Percentiles rank a stretch among this genome's conserved stretches.
phyloP scores from a whole-genome alignment of 2,329 filamentous ascomycete species.

The Dactylellina parvicollis region DNA sequence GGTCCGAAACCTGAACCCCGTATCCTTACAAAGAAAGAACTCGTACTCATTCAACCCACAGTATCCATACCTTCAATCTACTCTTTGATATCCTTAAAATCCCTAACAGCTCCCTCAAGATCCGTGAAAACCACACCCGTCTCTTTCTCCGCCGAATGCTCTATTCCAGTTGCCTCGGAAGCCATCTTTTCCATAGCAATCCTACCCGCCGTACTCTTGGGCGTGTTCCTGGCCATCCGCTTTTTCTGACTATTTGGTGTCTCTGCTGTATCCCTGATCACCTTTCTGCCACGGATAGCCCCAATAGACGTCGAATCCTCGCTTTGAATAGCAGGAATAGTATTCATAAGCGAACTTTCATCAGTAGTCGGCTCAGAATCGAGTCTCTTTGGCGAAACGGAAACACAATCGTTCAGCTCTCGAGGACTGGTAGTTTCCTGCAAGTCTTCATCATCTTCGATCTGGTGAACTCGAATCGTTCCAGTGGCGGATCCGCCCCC shows the following conservation, averaged over 20 bases:
- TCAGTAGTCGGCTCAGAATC: slow-evolving; percentile 2
- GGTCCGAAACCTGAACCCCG: no score
- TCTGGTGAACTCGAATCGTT: slow-evolving; percentile 34
- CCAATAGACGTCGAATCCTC: background rate
- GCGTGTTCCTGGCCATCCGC: slow-evolving; percentile 47
- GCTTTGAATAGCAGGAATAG: background rate
- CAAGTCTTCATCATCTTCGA: slow-evolving; percentile 14
- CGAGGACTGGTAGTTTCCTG: background rate
- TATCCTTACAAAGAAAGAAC: no score
- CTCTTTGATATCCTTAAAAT: no score
- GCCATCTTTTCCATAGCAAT: background rate
- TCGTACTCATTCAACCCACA: no score
- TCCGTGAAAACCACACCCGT: background rate
- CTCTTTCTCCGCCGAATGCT: background rate
- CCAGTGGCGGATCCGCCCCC: slow-evolving; percentile 11
- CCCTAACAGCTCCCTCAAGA: no score
- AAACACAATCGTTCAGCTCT: background rate
- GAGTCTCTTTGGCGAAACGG: background rate
- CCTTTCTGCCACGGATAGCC: slow-evolving; percentile 22
- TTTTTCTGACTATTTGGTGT: slow-evolving; percentile 31
- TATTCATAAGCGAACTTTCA: background rate
- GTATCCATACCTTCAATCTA: no score
- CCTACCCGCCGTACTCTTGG: slow-evolving; percentile 30
- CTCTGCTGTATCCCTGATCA: slow-evolving; percentile 3
- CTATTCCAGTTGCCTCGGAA: background rate